Evolutionary conservation across 805 yeast genomes (phyloP).

Genomic region (Pichia membranifaciens): DNA sequence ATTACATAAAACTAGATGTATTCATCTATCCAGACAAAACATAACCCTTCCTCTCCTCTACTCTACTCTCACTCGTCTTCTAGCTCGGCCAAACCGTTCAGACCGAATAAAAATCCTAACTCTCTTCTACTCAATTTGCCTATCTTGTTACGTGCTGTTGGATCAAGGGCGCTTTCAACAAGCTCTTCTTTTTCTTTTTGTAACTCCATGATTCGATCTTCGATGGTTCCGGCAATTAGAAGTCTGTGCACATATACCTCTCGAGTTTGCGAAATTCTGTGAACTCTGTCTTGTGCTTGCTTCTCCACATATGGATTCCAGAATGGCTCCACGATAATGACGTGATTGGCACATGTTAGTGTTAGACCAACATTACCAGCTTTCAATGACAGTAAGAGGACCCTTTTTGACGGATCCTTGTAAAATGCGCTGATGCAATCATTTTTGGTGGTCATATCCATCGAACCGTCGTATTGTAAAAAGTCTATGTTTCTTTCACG

Average conservation of each 20-base stretch:
- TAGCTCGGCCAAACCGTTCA: constrained; percentile 24
- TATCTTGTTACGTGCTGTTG: constrained; percentile 59
- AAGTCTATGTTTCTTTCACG: constrained; percentile 40
- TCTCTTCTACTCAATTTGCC: constrained; percentile 61
- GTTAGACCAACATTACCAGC: constrained; percentile 97
- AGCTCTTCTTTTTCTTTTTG: constrained; percentile 74
- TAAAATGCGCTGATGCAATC: constrained; percentile 59
- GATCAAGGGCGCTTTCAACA: constrained; percentile 81
- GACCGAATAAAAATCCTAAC: constrained; percentile 69
- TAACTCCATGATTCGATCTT: constrained; percentile 78
- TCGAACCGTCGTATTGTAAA: constrained; percentile 75
- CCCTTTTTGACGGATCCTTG: constrained; percentile 41
- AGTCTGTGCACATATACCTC: constrained; percentile 75
- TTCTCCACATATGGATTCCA: constrained; percentile 98
- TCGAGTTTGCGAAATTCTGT: constrained; percentile 83
- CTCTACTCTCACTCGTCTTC: constrained; percentile 18
- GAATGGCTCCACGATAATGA: constrained; percentile 87
- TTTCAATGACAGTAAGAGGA: constrained; percentile 75
- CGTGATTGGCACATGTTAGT: constrained; percentile 90
- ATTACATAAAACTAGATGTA: not conserved
- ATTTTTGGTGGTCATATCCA: constrained; percentile 66
- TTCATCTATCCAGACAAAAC: too few species aligned
- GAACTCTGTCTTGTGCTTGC: constrained; percentile 95
- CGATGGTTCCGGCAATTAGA: constrained; percentile 67
- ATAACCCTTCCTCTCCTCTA: too few species aligned